Evolutionary conservation across 441 rosid species (phyloP).

Genomic region (Raphanus hybrid): DNA sequence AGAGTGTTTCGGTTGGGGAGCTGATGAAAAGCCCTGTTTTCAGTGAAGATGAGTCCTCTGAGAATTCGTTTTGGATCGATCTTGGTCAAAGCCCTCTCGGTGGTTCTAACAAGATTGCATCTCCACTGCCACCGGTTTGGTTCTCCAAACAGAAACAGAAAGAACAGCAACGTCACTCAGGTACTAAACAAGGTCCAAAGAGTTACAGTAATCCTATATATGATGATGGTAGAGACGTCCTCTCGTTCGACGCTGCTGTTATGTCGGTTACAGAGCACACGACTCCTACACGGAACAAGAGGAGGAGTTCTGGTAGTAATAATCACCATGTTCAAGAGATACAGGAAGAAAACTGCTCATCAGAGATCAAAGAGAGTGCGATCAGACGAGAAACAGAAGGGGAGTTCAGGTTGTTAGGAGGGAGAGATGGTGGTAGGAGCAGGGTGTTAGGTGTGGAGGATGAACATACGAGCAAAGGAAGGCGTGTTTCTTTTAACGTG

Average conservation of each 20-base stretch:
- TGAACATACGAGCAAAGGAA: conserved; percentile 79
- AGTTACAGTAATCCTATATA: conserved; percentile 80
- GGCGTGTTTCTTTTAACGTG: conserved; percentile 88
- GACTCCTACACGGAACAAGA: conserved; percentile 43
- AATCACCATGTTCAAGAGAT: conserved; percentile 55
- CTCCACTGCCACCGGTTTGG: conserved; percentile 86
- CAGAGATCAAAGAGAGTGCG: conserved; percentile 85
- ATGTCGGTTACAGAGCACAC: conserved; percentile 51
- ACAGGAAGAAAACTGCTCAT: conserved; percentile 65
- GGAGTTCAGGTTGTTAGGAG: conserved; percentile 85
- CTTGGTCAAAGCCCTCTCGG: conserved; percentile 95
- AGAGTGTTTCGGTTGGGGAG: conserved; percentile 88
- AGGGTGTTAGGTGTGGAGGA: conserved; percentile 79
- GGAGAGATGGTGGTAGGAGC: conserved; percentile 74
- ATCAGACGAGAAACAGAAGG: conserved; percentile 97
- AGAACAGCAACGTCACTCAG: conserved; percentile 59
- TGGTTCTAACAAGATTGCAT: conserved; percentile 69
- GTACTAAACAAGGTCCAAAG: conserved; percentile 67
- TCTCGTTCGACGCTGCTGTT: conserved; percentile 96
- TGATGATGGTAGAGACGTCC: conserved; percentile 66
- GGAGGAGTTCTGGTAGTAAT: conserved; percentile 37
- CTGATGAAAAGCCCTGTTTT: conserved; percentile 94
- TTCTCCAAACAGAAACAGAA: conserved; percentile 52
- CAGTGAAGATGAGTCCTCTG: conserved; percentile 93
- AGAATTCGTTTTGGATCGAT: conserved; percentile 88